phyloP scores from a whole-genome alignment of 345 rosid genomes.

The Pugionium cornutum region DNA sequence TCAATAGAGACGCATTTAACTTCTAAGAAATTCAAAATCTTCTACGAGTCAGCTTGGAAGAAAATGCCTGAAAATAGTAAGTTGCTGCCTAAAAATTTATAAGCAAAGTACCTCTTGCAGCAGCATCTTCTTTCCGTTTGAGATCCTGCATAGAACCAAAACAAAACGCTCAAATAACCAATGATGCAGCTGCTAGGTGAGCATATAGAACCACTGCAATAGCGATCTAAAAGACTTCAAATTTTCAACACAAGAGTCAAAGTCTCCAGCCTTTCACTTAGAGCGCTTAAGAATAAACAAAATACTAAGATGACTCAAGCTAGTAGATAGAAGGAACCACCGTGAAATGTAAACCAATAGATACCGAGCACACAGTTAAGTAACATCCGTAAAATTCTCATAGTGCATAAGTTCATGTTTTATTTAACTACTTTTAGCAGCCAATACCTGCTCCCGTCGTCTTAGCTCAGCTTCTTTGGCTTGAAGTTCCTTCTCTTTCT shows the following conservation, averaged over 20 bases:
- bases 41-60: background rate
- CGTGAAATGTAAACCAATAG: background rate
- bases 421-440: constrained; percentile 12
- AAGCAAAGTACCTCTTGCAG: constrained; percentile 67
- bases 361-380: background rate
- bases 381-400: background rate
- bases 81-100: background rate
- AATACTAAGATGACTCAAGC: background rate
- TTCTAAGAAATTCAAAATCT: background rate
- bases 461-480: constrained; percentile 93
- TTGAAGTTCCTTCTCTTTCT: constrained; percentile 92
- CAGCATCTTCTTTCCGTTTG: constrained; percentile 90
- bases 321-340: background rate
- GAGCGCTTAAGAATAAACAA: background rate
- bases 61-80: background rate
- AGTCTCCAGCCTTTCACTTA: background rate
- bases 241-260: background rate
- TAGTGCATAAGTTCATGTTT: constrained; percentile 10
- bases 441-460: constrained; percentile 82
- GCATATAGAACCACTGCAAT: background rate
- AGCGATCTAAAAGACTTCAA: background rate
- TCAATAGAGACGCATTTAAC: background rate
- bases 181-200: background rate
- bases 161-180: constrained; percentile 15
- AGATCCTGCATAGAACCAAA: constrained; percentile 58